Evolutionary conservation across 2,329 filamentous ascomycete species (phyloP).

Genomic region (Trichoderma asperellum): DNA sequence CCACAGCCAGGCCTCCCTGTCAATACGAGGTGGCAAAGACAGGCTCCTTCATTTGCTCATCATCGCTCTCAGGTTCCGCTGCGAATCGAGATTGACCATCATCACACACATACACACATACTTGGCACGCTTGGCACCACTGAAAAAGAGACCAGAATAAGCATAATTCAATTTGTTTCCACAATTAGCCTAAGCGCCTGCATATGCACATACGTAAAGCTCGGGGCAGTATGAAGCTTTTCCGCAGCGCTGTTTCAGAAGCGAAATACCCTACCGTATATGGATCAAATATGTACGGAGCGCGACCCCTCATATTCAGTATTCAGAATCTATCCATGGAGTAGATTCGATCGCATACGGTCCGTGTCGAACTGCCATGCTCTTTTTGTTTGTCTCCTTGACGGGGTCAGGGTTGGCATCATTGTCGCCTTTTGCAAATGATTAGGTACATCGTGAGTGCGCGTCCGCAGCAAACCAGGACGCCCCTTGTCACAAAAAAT

Average conservation of each 20-base stretch:
- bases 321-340: neutral
- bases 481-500: neutral
- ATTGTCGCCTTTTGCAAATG: neutral
- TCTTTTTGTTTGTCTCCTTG: too few species aligned
- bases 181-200: neutral
- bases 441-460: neutral
- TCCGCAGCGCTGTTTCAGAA: neutral
- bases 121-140: neutral
- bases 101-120: neutral
- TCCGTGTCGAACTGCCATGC: neutral
- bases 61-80: neutral
- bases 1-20: neutral
- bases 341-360: neutral
- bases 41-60: slow-evolving; percentile 10
- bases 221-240: neutral
- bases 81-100: slow-evolving; percentile 16
- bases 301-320: neutral
- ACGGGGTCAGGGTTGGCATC: neutral
- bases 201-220: neutral
- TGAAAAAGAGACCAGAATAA: neutral
- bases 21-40: slow-evolving; percentile 24
- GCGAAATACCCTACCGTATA: neutral
- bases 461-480: neutral
- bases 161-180: neutral
- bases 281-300: neutral